Evolutionary conservation across 441 rosid species (phyloP).

Genomic region (Adansonia grandidieri): DNA sequence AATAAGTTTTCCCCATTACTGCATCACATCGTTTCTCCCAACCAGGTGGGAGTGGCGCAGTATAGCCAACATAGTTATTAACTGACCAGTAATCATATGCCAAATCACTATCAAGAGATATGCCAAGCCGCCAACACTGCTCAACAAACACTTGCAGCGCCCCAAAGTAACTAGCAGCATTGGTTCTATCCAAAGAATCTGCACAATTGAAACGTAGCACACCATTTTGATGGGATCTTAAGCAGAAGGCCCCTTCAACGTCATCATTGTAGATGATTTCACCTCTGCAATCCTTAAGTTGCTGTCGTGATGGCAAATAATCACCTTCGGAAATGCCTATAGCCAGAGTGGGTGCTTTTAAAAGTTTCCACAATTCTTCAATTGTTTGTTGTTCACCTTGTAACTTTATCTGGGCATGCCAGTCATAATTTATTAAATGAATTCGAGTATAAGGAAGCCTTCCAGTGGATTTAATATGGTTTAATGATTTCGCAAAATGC

Average conservation of each 20-base stretch:
- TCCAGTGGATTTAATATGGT: conserved; percentile 66
- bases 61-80: conserved; percentile 65
- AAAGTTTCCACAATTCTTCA: conserved; percentile 86
- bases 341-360: conserved; percentile 71
- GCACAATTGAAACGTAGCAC: conserved; percentile 95
- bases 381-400: conserved; percentile 92
- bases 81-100: conserved; percentile 61
- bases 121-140: conserved; percentile 85
- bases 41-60: conserved; percentile 93
- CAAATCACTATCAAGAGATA: conserved; percentile 88
- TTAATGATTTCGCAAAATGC: conserved; percentile 86
- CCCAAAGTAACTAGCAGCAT: conserved; percentile 97
- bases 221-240: conserved; percentile 95
- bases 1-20: conserved; percentile 85
- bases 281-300: conserved; percentile 87
- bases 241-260: conserved; percentile 86
- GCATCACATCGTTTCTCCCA: conserved; percentile 97
- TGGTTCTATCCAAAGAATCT: conserved; percentile 96
- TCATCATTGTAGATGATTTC: conserved; percentile 77
- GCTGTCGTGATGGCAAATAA: conserved; percentile 76
- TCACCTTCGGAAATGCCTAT: conserved; percentile 93
- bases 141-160: conserved; percentile 95
- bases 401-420: conserved; percentile 85
- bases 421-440: conserved; percentile 80
- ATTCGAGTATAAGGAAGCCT: conserved; percentile 75